phyloP scores from a whole-genome alignment of 176 grass and related monocot genomes.

The Zoysia pacifica region DNA sequence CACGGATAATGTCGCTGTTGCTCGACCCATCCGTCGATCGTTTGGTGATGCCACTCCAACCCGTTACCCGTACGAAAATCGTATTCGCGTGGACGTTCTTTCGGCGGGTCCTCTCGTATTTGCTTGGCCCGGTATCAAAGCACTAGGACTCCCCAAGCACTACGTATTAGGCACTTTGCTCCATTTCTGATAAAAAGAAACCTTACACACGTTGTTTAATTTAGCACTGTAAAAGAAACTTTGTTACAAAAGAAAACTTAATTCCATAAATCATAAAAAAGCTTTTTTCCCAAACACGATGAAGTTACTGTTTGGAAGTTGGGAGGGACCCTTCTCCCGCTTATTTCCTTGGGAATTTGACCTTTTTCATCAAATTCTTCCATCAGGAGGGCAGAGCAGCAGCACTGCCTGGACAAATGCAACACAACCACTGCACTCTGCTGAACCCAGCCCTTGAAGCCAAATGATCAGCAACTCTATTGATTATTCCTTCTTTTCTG shows the following conservation, averaged over 20 bases:
- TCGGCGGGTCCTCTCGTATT: no score
- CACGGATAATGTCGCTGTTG: no score
- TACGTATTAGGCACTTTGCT: no score
- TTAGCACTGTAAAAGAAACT: not conserved
- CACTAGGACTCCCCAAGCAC: no score
- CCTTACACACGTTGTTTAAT: not conserved
- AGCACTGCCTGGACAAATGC: constrained; percentile 39
- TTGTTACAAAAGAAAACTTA: not conserved
- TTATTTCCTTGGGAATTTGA: not conserved
- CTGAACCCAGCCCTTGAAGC: not conserved
- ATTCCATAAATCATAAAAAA: not conserved
- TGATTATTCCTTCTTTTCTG: not conserved
- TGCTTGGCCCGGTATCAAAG: no score
- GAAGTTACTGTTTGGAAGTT: not conserved
- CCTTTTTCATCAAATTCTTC: not conserved
- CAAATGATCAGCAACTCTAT: no score
- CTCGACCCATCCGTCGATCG: not conserved
- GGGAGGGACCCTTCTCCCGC: not conserved
- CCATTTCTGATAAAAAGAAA: not conserved
- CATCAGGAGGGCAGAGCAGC: constrained; percentile 45
- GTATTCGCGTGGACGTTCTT: no score
- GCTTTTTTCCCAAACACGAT: not conserved
- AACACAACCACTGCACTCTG: not conserved
- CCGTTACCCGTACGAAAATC: no score
- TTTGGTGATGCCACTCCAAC: not conserved